Evolutionary conservation across 495 filamentous ascomycete species (phyloP), one percentile per base, ranked within the genome.

Genomic region (Xylaria castorea): DNA sequence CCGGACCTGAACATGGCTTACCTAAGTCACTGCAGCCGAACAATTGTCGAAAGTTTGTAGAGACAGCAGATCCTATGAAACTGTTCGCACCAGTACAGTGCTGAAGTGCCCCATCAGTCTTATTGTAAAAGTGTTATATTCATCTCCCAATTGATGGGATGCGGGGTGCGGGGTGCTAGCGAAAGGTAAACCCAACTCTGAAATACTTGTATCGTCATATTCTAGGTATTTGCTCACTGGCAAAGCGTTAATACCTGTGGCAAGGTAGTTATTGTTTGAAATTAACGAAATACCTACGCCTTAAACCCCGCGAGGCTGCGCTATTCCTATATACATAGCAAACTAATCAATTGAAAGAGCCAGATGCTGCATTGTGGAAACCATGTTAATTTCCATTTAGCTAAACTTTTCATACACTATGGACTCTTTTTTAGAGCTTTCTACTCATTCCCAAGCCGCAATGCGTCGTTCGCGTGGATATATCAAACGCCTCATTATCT

Each of bases 401-500:
- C 20, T 38, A n/a, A n/a, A 42, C 5, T 58, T 42, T 18, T 42
- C 20, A 18, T 25, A 32, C 51, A 30, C 53, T 53, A 57, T 14
- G 27, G 30, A 12, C 20, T 25, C 46, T 27, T 3, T 36, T 40
- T 48, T 16, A 22, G 46, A 53, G 30, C 8, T 16, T 66, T n/a
- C 11, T 34, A 8, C 36, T 32, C 5, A 4, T 66, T 27, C 44
- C 30, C 9, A 61, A 5, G 36, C 34, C 67, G 48, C 48, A 46
- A 14, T 40, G 36, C 36, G 38, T 40, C 7, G 20, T 64, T 36
- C 16, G 66, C 51, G 58, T 58, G 48, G 22, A 44, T 69, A 30
- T 55, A 9, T 30, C 57, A 68, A 68, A 68, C 50, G 50, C 66
- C 66, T 55, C 30, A 57, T 42, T 42, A 51, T 46, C 46, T 18